Conservation (phyloP, 306 rosid species). For the Glycine latifolia region DNA sequence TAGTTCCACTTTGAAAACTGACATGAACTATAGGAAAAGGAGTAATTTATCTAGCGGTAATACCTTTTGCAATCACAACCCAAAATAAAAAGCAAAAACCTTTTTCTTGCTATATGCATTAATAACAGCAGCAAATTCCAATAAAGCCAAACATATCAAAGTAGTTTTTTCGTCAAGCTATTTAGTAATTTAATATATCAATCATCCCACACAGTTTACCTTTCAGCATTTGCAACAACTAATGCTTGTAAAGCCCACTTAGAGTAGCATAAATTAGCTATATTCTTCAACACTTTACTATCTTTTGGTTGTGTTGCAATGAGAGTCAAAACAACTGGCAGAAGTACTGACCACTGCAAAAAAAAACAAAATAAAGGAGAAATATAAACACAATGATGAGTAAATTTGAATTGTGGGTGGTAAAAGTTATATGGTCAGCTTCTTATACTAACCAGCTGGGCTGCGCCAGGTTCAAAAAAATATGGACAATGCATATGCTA, state of each 20-base stretch:
- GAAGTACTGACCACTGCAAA: constrained; percentile 91
- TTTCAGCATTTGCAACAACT: constrained; percentile 87
- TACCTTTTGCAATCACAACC: background rate
- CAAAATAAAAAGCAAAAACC: background rate
- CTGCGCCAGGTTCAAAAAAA: constrained; percentile 89
- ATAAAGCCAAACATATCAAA: constrained; percentile 8
- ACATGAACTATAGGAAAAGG: background rate
- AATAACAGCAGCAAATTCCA: background rate
- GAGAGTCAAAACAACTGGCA: constrained; percentile 93
- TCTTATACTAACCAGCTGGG: constrained; percentile 81
- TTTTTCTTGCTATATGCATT: background rate
- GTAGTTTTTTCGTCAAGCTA: constrained; percentile 2
- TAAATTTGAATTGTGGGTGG: background rate
- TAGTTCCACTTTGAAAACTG: too few species aligned
- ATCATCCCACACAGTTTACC: constrained; percentile 52
- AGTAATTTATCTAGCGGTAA: background rate
- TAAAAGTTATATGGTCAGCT: background rate
- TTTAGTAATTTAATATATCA: background rate
- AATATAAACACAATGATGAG: constrained; percentile 27
- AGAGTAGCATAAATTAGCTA: constrained; percentile 79
- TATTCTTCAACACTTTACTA: constrained; percentile 58
- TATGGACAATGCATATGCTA: constrained; percentile 86
- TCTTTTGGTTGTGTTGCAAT: constrained; percentile 73
- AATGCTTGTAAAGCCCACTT: constrained; percentile 97
- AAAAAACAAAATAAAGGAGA: constrained; percentile 40